Evolutionary conservation across 2,329 filamentous ascomycete species (phyloP), one percentile per base, ranked within the genome.

Genomic region (Fusarium sp.): DNA sequence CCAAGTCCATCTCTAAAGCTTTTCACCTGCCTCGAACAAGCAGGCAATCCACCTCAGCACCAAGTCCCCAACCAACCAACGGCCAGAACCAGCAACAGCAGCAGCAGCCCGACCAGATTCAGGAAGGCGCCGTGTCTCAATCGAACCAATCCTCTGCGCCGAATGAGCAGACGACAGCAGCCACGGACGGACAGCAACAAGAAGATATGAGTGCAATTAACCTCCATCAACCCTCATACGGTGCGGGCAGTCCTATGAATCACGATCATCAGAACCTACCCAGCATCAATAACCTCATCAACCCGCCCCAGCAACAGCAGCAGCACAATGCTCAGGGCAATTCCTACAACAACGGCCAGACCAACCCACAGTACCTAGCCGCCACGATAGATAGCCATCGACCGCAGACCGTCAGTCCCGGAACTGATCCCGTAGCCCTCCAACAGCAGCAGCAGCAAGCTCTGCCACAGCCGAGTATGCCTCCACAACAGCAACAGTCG

Each of bases 231-330:
- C 75, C 75, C 67, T 61, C 74, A 57, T 79, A 77, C 60, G 73
- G 67, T 41, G 65, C 74, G 51, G 75, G 79, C 74, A 71, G 51
- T 71, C 74, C 73, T 73, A 81, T 71, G 72, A 73, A 68, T 75
- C 81, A 73, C 77, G 87, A 89, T 69, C 85, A 87, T 61, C 91
- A 93, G 82, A 94, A 93, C 83, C 87, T 92, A 71, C 91, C 93
- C 67, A 93, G 90, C 78, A 96, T 96, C 85, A 92, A 91, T 79
- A 95, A 95, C 82, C 87, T 97, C 76, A 95, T 96, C 84, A 91
- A 96, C 79, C 87, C 73, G 50, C 75, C 78, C 67, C 68, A 72
- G 39, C 66, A 67, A 38, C 70, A 71, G 45, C 79, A 81, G 70
- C 78, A 87, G 79, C 53, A 67, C 26, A 86, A 87, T 77, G 82